Conservation (phyloP, 2,329 filamentous ascomycete species). For the Aspergillus hortae region DNA sequence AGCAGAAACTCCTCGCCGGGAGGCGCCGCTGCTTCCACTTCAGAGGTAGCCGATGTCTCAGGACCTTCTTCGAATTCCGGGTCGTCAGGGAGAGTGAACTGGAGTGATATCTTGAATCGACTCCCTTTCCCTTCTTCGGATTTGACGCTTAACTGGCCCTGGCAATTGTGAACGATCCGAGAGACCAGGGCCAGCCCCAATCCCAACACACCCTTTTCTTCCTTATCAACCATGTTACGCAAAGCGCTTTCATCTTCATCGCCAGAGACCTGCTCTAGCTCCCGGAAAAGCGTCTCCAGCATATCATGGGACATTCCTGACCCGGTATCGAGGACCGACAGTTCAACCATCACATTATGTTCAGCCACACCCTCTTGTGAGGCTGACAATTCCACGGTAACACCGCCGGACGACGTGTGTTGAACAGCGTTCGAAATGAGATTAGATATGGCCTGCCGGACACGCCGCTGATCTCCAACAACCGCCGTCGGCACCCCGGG, state of each 20-base stretch:
- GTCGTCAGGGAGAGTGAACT: conserved; percentile 61
- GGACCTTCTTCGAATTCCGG: background rate
- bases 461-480: conserved; percentile 71
- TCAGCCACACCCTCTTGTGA: conserved; percentile 42
- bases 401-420: conserved; percentile 64
- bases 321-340: conserved; percentile 73
- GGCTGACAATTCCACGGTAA: conserved; percentile 68
- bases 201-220: conserved; percentile 57
- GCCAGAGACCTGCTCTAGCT: conserved; percentile 63
- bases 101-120: conserved; percentile 74
- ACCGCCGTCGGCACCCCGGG: conserved; percentile 66
- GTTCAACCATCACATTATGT: conserved; percentile 63
- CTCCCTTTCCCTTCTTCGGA: conserved; percentile 81
- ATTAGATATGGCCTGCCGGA: conserved; percentile 81
- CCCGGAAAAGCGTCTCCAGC: conserved; percentile 59
- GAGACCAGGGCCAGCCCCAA: conserved; percentile 86
- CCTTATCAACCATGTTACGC: background rate
- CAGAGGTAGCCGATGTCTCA: conserved; percentile 23
- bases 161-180: conserved; percentile 82
- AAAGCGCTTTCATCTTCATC: conserved; percentile 24
- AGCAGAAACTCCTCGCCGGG: conserved; percentile 38
- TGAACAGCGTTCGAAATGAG: conserved; percentile 81
- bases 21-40: background rate
- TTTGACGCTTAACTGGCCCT: conserved; percentile 78
- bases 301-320: conserved; percentile 57